Percentiles rank a stretch among this genome's conserved stretches.
phyloP scores from a whole-genome alignment of 768 basidiomycete species.

The Tremella fuciformis region DNA sequence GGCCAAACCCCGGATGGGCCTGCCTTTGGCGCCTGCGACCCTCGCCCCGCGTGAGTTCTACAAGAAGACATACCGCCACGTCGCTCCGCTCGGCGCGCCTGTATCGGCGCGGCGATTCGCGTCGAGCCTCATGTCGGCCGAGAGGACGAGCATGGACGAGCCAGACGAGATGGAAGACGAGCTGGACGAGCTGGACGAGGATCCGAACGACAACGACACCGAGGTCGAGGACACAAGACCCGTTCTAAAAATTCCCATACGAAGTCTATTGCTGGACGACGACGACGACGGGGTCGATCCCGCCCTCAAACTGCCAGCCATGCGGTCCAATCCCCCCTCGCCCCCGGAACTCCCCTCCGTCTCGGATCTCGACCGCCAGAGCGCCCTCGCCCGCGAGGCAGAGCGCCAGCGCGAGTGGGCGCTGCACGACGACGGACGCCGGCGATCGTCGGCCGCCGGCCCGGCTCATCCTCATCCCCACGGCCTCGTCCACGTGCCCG shows the following conservation, averaged over 20 bases:
- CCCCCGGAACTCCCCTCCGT: slow-evolving; percentile 10
- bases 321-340: slow-evolving; percentile 16
- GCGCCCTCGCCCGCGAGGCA: neutral
- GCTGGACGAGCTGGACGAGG: slow-evolving; percentile 6
- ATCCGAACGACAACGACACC: neutral
- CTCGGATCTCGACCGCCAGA: slow-evolving; percentile 10
- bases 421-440: too few species aligned
- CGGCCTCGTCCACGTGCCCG: slow-evolving; percentile 11
- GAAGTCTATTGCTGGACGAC: slow-evolving; percentile 32
- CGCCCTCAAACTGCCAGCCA: slow-evolving; percentile 42
- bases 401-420: too few species aligned
- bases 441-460: too few species aligned
- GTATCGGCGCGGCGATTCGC: slow-evolving; percentile 24
- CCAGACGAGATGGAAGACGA: slow-evolving; percentile 17
- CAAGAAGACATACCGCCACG: slow-evolving; percentile 45
- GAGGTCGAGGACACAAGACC: slow-evolving; percentile 21
- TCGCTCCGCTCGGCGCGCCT: slow-evolving; percentile 40
- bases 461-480: neutral
- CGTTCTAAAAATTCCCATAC: slow-evolving; percentile 28
- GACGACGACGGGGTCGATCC: slow-evolving; percentile 27
- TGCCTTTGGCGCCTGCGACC: slow-evolving; percentile 25
- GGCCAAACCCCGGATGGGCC: slow-evolving; percentile 16
- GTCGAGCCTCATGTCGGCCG: slow-evolving; percentile 20
- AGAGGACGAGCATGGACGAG: slow-evolving; percentile 6
- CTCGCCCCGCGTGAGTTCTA: slow-evolving; percentile 44